Conservation (phyloP, 2,329 filamentous ascomycete genomes). For the Pestalotiopsis sp. region DNA sequence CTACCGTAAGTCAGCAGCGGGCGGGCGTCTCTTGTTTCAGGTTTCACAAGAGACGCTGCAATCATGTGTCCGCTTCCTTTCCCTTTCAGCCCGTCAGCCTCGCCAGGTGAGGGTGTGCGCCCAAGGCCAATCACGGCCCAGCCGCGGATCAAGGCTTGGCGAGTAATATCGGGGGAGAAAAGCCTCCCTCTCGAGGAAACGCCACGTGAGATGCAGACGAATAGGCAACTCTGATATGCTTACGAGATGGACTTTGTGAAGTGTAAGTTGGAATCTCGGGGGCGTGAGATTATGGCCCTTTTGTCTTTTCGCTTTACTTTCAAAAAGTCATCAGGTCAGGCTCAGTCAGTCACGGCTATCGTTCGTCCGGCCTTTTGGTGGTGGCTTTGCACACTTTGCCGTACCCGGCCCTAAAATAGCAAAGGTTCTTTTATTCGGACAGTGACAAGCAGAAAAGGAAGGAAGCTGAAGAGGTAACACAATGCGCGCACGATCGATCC, state of each 20-base stretch:
- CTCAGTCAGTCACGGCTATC: neutral
- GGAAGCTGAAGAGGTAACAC: neutral
- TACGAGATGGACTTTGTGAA: neutral
- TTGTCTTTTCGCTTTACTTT: neutral
- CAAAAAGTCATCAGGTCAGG: neutral
- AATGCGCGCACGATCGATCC: neutral
- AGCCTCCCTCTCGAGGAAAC: neutral
- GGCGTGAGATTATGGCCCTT: neutral
- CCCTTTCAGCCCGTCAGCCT: neutral
- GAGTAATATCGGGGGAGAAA: neutral
- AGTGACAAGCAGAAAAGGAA: neutral
- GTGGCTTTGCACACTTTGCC: neutral
- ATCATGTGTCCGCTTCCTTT: neutral
- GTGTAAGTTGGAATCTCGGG: neutral
- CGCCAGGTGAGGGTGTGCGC: neutral
- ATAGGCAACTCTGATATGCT: neutral
- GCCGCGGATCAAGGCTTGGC: neutral
- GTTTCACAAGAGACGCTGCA: neutral
- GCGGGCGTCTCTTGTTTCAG: neutral
- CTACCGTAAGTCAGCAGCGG: too few species aligned
- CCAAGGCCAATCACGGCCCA: neutral
- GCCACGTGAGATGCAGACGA: neutral
- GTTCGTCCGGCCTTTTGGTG: neutral
- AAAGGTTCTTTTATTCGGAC: neutral
- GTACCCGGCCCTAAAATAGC: neutral